Evolutionary conservation across 768 basidiomycete genomes (phyloP), one percentile per base, ranked within the genome.

Genomic region (Calocybe gangraenosa): DNA sequence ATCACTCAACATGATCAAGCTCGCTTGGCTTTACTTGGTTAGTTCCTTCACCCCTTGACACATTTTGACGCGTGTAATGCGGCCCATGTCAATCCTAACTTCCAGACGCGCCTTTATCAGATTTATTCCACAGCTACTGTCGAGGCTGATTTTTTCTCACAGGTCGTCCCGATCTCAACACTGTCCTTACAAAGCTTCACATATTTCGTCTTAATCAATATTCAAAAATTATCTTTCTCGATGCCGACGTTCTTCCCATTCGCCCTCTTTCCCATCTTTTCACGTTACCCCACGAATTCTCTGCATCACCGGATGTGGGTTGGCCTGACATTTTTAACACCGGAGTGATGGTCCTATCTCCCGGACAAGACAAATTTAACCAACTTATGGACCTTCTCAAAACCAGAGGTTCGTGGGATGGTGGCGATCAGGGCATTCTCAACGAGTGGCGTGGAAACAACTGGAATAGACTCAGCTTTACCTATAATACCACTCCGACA

Each of bases 311-410:
- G 9, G 96, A 99, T 64, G 90, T 93, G 23, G 96, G 96, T 54
- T 99, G 96, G 96, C 96, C 96, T 32, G 96, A 99, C 66, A 94
- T 96, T 50, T 99, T 99, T 73, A 99, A 99, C 64, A 95, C 94
- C 18, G 96, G 96, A 31, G 84, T 98, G 37, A 76, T 99, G 67
- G 92, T 98, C 40, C 65, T 92, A 30, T 74, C 79, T 42, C 93
- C 93, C 1, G 81, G 82, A 8, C 76, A 87, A 54, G 81, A 84
- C 51, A 92, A 93, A 59, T 99, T 95, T 62, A 69, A 74, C 6
- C 75, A 86, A 41, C 71, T 98, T 46, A 75, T 73, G 49, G 66
- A 75, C 13, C 73, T 96, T 46, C 72, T 93, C 49, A 79, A 81
- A 50, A 67, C 79, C 14, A 86, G 84, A 56, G 95, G 93, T 13